Evolutionary conservation across 2,329 filamentous ascomycete genomes (phyloP).

Genomic region (Penicillium sp.): DNA sequence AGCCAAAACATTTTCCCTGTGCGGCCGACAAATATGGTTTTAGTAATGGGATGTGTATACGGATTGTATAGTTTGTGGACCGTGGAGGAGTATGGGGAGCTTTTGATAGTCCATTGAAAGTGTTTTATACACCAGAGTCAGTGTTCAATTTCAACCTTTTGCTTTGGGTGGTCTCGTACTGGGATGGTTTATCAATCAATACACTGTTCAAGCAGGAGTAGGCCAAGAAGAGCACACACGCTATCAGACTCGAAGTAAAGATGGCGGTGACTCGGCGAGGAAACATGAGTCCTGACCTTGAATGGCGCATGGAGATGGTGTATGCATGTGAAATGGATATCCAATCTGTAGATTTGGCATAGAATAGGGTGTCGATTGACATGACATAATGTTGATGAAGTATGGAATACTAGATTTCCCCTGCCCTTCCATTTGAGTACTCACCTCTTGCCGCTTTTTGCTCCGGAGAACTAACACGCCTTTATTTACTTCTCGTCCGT

Average conservation of each 20-base stretch:
- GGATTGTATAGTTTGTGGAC: background rate
- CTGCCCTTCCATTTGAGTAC: background rate
- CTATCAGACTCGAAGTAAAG: background rate
- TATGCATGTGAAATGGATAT: background rate
- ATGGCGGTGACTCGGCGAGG: background rate
- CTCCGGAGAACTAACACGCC: background rate
- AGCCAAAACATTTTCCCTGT: slow-evolving; percentile 3
- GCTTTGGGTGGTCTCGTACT: background rate
- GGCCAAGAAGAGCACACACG: background rate
- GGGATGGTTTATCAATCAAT: background rate
- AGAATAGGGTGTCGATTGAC: background rate
- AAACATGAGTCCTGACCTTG: background rate
- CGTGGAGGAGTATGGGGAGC: background rate
- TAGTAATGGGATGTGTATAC: background rate
- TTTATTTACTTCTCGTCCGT: background rate
- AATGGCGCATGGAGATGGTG: background rate
- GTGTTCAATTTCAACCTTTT: background rate
- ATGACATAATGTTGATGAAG: slow-evolving; percentile 8
- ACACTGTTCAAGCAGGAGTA: background rate
- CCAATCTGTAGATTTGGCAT: background rate
- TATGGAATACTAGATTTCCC: background rate
- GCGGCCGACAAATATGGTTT: background rate
- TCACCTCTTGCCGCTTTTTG: background rate
- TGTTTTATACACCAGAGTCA: background rate
- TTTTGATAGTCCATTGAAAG: background rate